phyloP scores from a whole-genome alignment of 176 grass and related monocot species.

The Bolboschoenus planiculmis region DNA sequence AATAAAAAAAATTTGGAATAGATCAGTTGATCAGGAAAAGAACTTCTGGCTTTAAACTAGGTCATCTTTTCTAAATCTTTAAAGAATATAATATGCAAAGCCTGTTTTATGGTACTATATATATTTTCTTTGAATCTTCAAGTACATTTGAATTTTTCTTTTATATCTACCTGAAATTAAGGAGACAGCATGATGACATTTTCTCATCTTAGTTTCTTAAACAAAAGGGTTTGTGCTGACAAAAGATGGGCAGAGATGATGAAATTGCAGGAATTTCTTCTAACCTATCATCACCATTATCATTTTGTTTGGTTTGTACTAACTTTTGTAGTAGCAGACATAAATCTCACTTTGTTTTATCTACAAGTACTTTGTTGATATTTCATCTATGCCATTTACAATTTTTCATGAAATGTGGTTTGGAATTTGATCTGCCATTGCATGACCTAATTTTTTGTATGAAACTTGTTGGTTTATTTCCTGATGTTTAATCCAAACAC shows the following conservation, averaged over 20 bases:
- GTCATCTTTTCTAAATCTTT: no score
- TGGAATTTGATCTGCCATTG: background rate
- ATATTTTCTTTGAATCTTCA: background rate
- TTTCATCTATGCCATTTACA: background rate
- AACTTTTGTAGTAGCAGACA: background rate
- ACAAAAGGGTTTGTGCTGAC: background rate
- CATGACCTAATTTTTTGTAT: background rate
- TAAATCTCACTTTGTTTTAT: background rate
- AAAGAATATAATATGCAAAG: no score
- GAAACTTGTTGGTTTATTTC: background rate
- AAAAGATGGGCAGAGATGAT: background rate
- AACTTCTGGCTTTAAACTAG: background rate
- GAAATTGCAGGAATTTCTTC: background rate
- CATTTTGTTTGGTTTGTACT: background rate
- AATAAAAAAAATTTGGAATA: no score
- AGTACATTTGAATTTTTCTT: background rate
- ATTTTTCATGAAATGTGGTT: background rate
- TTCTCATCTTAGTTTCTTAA: background rate
- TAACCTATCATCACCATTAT: background rate
- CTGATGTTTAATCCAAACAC: no score
- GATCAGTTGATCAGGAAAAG: background rate
- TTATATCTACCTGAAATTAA: background rate
- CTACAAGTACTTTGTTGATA: background rate
- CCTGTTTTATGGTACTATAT: background rate
- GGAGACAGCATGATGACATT: background rate